Conservation (phyloP, 495 filamentous ascomycete genomes). For the Aspergillus bertholletiae region DNA sequence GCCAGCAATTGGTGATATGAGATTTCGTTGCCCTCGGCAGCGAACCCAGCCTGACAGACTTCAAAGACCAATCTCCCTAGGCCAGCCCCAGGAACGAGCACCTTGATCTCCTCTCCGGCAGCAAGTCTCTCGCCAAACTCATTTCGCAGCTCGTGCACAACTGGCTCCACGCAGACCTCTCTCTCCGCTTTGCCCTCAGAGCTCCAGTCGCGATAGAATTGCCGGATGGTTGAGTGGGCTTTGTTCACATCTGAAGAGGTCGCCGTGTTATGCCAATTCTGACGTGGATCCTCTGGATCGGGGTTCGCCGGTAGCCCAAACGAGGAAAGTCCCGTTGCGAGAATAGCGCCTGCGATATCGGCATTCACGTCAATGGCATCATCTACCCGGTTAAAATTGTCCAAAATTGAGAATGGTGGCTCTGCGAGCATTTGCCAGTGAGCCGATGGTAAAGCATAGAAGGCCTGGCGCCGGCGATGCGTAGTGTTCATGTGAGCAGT, state of each 20-base stretch:
- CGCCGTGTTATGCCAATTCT: conserved; percentile 62
- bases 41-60: conserved; percentile 69
- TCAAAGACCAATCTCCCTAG: conserved; percentile 86
- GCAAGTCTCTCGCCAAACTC: conserved; percentile 44
- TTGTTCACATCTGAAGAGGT: conserved; percentile 77
- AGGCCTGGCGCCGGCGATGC: conserved; percentile 80
- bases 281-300: conserved; percentile 26
- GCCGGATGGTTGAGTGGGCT: conserved; percentile 81
- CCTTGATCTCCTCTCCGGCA: conserved; percentile 44
- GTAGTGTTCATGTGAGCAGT: conserved; percentile 82
- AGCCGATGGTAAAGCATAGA: conserved; percentile 80
- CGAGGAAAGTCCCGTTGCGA: conserved; percentile 58
- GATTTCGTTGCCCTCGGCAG: conserved; percentile 89
- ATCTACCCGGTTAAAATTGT: conserved; percentile 73
- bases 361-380: conserved; percentile 87
- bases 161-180: conserved; percentile 66
- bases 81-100: conserved; percentile 88
- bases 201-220: conserved; percentile 96
- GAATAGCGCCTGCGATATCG: conserved; percentile 73
- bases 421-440: conserved; percentile 79
- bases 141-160: conserved; percentile 57
- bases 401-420: conserved; percentile 76
- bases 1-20: conserved; percentile 90
- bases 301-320: conserved; percentile 52
- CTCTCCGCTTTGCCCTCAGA: conserved; percentile 71